Evolutionary conservation across 2,329 filamentous ascomycete genomes (phyloP), one percentile per base, ranked within the genome.

Genomic region (Purpureocillium takamizusanense): DNA sequence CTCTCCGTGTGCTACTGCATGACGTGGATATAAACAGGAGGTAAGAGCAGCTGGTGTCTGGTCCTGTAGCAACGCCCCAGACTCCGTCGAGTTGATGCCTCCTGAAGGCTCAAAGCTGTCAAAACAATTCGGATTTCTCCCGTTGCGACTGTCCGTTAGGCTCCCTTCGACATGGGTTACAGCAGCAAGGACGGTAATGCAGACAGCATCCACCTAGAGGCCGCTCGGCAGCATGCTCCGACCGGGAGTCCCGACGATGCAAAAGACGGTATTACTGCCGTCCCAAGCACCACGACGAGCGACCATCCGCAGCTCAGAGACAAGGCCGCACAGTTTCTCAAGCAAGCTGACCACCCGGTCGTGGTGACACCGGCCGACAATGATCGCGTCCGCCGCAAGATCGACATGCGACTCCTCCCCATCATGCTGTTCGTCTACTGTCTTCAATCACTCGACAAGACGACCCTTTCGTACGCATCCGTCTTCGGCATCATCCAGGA

Each of bases 401-500:
- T 76, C 34, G 71, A 77, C 45, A 45, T 54, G 9, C 66, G 66
- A 0, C 59, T 77, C 7, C 57, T 76, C 1, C 67, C 69, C 6
- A 56, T 76, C 5, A 52, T 76, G 7, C 60, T 76, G 9, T 65
- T 66, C 4, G 73, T 79, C 14, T 81, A 81, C 55, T 79, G 76
- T 49, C 63, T 81, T 0, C 78, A 81, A 45, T 70, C 69, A 10
- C 61, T 80, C 5, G 77, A 81, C 58, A 82, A 82, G 53, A 69
- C 74, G 0, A 76, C 74, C 0, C 61, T 81, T 60, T 60, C 56
- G 3, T 81, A 81, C 47, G 74, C 74, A 3, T 78, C 76, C 0
- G 72, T 81, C 9, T 81, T 81, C 46, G 77, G 76, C 2, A 61
- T 82, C 7, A 69, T 76, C 18, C 60, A 76, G 37, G 72, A 79